Evolutionary conservation across 2,329 filamentous ascomycete genomes (phyloP).

Genomic region (Trichothecium roseum): DNA sequence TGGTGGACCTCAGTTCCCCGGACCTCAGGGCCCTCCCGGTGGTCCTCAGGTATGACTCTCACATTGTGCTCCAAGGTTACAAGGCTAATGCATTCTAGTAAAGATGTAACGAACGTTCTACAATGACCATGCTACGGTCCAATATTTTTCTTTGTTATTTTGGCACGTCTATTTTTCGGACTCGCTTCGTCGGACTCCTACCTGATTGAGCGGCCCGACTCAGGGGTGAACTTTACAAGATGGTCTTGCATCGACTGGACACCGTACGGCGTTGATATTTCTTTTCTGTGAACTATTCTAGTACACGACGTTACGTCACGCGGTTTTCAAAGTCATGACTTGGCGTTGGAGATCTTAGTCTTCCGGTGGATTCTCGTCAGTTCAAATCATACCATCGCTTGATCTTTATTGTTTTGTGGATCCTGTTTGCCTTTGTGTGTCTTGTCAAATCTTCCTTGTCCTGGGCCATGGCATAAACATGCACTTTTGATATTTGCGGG

Average conservation of each 20-base stretch:
- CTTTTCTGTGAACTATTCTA: conserved; percentile 18
- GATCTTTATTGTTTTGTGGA: not conserved
- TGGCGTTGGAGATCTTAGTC: conserved; percentile 30
- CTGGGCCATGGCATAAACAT: no score
- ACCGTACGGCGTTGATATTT: not conserved
- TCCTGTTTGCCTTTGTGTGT: no score
- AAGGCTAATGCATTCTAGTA: no score
- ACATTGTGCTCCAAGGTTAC: no score
- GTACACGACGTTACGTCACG: conserved; percentile 14
- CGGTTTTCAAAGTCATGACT: conserved; percentile 20
- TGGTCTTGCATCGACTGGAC: no score
- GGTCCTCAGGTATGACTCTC: conserved; percentile 23
- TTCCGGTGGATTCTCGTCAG: conserved; percentile 25
- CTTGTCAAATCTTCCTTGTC: no score
- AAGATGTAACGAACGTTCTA: no score
- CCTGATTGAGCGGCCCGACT: not conserved
- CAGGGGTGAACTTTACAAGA: not conserved
- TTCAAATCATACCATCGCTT: conserved; percentile 12
- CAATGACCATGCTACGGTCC: no score
- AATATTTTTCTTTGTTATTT: not conserved
- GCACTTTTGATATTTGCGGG: no score
- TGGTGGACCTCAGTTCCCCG: conserved; percentile 27
- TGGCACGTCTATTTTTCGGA: no score
- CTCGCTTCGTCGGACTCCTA: not conserved
- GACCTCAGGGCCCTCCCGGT: conserved; percentile 25